Conservation (phyloP, 768 basidiomycete species). For the Ramaria rubella region DNA sequence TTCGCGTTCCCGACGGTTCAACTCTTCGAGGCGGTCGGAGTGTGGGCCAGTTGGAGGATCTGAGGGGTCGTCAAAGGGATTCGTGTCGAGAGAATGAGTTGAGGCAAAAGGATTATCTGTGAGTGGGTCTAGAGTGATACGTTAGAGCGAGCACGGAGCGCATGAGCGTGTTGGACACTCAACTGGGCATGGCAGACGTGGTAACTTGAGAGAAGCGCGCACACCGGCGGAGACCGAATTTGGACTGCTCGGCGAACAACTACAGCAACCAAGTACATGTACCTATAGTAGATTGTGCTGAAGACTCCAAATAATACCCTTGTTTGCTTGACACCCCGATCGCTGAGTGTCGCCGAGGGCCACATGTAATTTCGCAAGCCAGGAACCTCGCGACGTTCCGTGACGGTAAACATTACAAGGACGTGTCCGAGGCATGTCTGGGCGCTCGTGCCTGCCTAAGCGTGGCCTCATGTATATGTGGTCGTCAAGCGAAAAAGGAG, state of each 20-base stretch:
- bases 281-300: too few species aligned
- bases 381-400: background rate
- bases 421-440: background rate
- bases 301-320: too few species aligned
- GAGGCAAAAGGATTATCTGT: constrained; percentile 78
- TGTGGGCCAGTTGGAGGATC: constrained; percentile 9
- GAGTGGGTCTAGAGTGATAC: constrained; percentile 7
- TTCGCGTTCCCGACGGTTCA: constrained; percentile 75
- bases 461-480: background rate
- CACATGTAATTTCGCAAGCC: background rate
- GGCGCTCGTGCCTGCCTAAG: background rate
- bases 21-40: constrained; percentile 46
- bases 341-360: too few species aligned
- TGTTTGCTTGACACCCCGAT: too few species aligned
- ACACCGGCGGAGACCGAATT: background rate
- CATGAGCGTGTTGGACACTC: background rate
- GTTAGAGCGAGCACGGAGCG: background rate
- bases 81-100: constrained; percentile 75
- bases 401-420: background rate
- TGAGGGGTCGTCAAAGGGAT: constrained; percentile 83
- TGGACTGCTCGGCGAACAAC: too few species aligned
- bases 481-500: too few species aligned
- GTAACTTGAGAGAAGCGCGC: background rate
- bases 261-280: too few species aligned
- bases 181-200: background rate